phyloP scores from a whole-genome alignment of 1,284 basidiomycete genomes.

The Kalmanozyma brasiliensis region DNA sequence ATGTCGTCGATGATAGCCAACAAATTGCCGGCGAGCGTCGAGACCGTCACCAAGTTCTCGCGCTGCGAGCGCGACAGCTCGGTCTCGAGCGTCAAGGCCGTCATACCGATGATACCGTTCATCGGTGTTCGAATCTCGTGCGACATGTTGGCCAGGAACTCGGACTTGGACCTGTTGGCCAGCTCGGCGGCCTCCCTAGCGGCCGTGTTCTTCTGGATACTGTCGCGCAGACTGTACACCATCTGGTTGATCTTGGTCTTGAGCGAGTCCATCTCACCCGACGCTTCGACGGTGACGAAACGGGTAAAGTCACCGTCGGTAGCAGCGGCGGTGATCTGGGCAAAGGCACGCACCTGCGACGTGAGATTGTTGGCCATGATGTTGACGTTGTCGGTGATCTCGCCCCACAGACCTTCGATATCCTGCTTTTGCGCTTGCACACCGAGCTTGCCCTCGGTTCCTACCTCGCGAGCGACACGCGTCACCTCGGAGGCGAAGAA shows the following conservation, averaged over 20 bases:
- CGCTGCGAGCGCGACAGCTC: conserved; percentile 87
- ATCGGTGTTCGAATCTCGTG: conserved; percentile 68
- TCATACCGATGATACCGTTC: conserved; percentile 95
- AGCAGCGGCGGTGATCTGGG: conserved; percentile 97
- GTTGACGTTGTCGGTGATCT: conserved; percentile 84
- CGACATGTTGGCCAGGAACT: conserved; percentile 75
- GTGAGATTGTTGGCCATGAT: conserved; percentile 81
- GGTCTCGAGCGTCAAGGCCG: conserved; percentile 93
- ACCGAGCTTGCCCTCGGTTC: conserved; percentile 94
- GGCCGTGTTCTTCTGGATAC: conserved; percentile 98
- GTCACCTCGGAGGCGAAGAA: conserved; percentile 95
- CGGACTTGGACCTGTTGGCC: conserved; percentile 90
- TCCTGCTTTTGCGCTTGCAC: conserved; percentile 97
- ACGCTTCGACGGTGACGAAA: conserved; percentile 98
- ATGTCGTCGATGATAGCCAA: conserved; percentile 83
- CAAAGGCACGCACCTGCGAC: conserved; percentile 98
- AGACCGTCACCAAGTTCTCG: conserved; percentile 94
- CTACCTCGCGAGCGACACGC: conserved; percentile 93
- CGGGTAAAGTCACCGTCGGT: conserved; percentile 99
- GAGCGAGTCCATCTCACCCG: conserved; percentile 98
- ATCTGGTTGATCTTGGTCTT: conserved; percentile 99
- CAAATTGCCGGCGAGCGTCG: conserved; percentile 90
- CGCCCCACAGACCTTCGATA: conserved; percentile 97
- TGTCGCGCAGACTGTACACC: conserved; percentile 97
- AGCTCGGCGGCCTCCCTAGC: conserved; percentile 97